Percentiles rank a stretch among this genome's conserved stretches.
These are phyloP conservation scores for Hypoxylon sp. DNA, from an alignment of 2,329 filamentous ascomycete species.

Conservation along the genomic window DNA sequence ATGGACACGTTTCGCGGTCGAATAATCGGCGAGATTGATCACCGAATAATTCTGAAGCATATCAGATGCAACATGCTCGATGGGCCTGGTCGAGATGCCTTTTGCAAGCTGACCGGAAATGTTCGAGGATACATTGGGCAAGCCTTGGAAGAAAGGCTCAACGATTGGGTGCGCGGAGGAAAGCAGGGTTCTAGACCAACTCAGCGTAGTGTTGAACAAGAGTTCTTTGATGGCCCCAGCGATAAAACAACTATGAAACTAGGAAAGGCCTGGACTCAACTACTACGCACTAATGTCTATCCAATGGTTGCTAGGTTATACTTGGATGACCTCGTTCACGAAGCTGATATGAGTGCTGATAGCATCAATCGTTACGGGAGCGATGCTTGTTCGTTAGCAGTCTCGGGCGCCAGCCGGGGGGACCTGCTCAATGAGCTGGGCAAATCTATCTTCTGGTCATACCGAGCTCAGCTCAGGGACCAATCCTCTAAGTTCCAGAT, in stretches of 20 bases:
- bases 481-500: constrained; percentile 10
- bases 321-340: background rate
- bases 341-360: constrained; percentile 1
- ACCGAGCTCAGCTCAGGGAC: background rate
- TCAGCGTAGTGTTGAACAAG: constrained; percentile 11
- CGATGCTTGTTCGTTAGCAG: constrained; percentile 8
- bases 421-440: too few relatives aligned
- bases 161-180: background rate
- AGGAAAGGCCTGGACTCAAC: constrained; percentile 16
- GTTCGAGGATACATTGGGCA: constrained; percentile 9
- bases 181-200: constrained; percentile 9
- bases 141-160: constrained; percentile 8
- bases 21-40: constrained; percentile 1
- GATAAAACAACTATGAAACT: constrained; percentile 6
- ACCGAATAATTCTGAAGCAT: constrained; percentile 4
- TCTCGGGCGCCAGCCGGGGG: too few relatives aligned
- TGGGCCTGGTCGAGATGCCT: constrained; percentile 14
- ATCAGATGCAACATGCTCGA: constrained; percentile 14
- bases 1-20: constrained; percentile 7
- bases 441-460: too few relatives aligned
- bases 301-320: constrained; percentile 13
- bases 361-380: constrained; percentile 12
- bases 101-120: constrained; percentile 10
- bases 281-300: constrained; percentile 21
- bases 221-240: constrained; percentile 1